Conservation (phyloP, 1,284 basidiomycete species). For the Ustilago vetiveriae region DNA sequence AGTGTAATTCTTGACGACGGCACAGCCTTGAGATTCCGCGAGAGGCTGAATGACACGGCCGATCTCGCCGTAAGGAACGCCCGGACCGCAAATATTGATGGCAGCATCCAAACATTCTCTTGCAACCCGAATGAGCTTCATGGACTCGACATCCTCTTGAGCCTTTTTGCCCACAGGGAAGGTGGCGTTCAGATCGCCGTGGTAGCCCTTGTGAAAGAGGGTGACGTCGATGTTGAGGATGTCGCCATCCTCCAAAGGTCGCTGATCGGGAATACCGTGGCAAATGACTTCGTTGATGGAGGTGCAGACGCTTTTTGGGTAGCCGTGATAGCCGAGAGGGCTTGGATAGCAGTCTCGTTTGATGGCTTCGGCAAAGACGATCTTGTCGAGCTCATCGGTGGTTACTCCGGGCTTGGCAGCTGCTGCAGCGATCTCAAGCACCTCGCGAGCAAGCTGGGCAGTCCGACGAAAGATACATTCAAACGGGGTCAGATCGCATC, state of each 20-base stretch:
- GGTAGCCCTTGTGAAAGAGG: constrained; percentile 70
- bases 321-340: constrained; percentile 89
- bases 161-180: constrained; percentile 62
- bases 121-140: constrained; percentile 61
- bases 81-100: constrained; percentile 80
- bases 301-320: constrained; percentile 96
- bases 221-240: constrained; percentile 70
- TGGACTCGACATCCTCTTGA: constrained; percentile 46
- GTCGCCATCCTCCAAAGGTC: constrained; percentile 57
- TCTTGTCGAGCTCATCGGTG: constrained; percentile 87
- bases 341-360: constrained; percentile 93
- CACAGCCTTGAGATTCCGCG: constrained; percentile 70
- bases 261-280: constrained; percentile 74
- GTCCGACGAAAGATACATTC: too few relatives aligned
- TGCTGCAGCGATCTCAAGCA: constrained; percentile 88
- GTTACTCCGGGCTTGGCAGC: constrained; percentile 88
- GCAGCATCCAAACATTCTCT: constrained; percentile 76
- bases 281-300: constrained; percentile 97
- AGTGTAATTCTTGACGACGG: constrained; percentile 78
- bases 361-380: constrained; percentile 93
- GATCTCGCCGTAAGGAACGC: constrained; percentile 77
- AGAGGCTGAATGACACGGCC: constrained; percentile 77
- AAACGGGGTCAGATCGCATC: too few relatives aligned
- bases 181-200: constrained; percentile 66
- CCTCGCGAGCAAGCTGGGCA: constrained; percentile 88